Evolutionary conservation across 2,329 filamentous ascomycete genomes (phyloP).

Genomic region (Domatiomyces globalis): DNA sequence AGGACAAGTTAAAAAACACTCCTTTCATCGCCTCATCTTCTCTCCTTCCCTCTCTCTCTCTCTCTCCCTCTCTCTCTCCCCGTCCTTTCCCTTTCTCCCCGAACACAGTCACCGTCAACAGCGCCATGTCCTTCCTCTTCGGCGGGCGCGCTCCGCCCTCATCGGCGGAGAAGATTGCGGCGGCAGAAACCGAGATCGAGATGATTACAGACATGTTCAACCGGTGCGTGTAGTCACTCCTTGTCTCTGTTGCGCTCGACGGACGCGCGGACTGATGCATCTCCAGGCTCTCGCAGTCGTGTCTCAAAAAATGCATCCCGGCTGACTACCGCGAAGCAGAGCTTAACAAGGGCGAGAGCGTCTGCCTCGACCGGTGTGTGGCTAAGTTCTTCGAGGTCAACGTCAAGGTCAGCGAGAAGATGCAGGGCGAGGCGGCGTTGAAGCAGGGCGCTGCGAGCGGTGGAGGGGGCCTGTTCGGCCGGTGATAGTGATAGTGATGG

Average conservation of each 20-base stretch:
- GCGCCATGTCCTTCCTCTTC: constrained; percentile 59
- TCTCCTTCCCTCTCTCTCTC: background rate
- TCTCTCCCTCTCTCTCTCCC: background rate
- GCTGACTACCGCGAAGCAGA: constrained; percentile 86
- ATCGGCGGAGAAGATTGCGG: constrained; percentile 92
- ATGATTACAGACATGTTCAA: constrained; percentile 97
- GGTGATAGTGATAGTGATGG: constrained; percentile 20
- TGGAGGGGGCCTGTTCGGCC: constrained; percentile 33
- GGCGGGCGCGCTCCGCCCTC: constrained; percentile 66
- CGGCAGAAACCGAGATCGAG: constrained; percentile 87
- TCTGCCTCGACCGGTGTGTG: constrained; percentile 94
- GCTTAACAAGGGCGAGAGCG: constrained; percentile 96
- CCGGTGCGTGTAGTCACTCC: constrained; percentile 46
- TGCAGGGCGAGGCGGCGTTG: constrained; percentile 71
- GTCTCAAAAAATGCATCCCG: constrained; percentile 87
- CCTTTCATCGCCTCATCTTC: background rate
- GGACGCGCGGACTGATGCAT: background rate
- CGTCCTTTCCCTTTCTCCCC: background rate
- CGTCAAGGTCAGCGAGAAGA: constrained; percentile 92
- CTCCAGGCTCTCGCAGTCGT: constrained; percentile 66
- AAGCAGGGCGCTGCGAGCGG: constrained; percentile 45
- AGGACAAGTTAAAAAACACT: background rate
- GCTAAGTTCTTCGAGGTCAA: constrained; percentile 98
- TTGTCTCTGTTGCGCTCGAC: too few species aligned
- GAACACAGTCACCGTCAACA: too few species aligned